Conservation (phyloP, 192 early-diverging fungal species). For the Linnemannia elongata region DNA sequence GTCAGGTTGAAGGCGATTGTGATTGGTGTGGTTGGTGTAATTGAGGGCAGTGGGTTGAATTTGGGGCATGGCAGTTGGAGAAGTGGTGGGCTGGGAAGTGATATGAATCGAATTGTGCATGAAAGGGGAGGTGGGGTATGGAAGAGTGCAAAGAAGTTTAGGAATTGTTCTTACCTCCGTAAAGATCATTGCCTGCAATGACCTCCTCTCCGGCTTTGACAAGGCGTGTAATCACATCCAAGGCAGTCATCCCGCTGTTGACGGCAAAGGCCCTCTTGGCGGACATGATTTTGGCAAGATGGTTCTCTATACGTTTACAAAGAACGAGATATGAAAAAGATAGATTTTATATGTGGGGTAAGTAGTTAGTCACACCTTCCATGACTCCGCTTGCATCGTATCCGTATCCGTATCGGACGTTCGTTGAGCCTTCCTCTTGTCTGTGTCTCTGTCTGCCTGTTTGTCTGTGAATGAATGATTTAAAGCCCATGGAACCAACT, state of each 20-base stretch:
- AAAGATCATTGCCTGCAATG: conserved; percentile 96
- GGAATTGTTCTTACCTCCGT: conserved; percentile 76
- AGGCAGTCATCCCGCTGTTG: conserved; percentile 92
- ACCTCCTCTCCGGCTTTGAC: conserved; percentile 91
- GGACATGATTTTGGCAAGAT: conserved; percentile 95
- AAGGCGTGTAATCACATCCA: conserved; percentile 92
- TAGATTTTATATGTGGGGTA: background rate
- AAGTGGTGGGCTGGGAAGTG: background rate
- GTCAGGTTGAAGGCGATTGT: background rate
- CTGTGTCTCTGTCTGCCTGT: background rate
- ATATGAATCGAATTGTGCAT: background rate
- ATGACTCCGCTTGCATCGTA: background rate
- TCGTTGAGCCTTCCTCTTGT: background rate
- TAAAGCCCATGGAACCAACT: too few relatives aligned
- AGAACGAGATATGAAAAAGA: background rate
- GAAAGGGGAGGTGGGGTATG: background rate
- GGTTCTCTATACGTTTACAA: conserved; percentile 72
- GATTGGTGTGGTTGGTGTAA: background rate
- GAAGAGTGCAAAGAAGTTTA: background rate
- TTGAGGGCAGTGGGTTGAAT: background rate
- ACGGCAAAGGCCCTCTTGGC: conserved; percentile 89
- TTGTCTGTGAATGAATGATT: background rate
- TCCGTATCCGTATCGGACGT: background rate
- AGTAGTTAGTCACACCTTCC: background rate
- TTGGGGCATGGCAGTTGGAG: background rate